These are phyloP conservation scores for Plectosphaerella plurivora DNA, from an alignment of 2,329 filamentous ascomycete genomes.

Conservation along the genomic window DNA sequence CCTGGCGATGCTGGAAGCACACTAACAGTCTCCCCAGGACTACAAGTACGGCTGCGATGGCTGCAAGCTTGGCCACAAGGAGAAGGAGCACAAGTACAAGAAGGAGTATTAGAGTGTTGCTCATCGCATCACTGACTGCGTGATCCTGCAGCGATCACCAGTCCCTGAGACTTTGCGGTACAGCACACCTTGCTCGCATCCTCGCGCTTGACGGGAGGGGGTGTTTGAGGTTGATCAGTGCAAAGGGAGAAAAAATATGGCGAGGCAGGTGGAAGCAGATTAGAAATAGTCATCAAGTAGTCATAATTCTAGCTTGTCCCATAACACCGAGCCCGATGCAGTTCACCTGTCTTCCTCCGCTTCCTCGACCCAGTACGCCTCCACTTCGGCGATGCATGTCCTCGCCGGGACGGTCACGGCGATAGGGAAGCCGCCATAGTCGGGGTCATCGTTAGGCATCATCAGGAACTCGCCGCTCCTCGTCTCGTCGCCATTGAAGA, in stretches of 20 bases:
- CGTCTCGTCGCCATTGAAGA: slow-evolving; percentile 36
- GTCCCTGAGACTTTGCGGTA: too few species aligned
- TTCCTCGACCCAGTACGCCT: slow-evolving; percentile 29
- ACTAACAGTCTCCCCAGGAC: neutral
- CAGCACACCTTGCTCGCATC: too few species aligned
- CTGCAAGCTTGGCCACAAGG: neutral
- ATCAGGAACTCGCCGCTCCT: slow-evolving; percentile 39
- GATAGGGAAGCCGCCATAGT: slow-evolving; percentile 53
- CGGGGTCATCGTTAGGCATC: slow-evolving; percentile 52
- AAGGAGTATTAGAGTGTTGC: neutral
- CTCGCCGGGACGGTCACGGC: slow-evolving; percentile 47
- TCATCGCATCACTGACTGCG: too few species aligned
- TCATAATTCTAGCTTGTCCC: too few species aligned
- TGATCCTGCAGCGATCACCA: too few species aligned
- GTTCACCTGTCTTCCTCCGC: slow-evolving; percentile 16
- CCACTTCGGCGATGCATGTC: slow-evolving; percentile 40
- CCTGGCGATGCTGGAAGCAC: too few species aligned
- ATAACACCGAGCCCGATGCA: neutral
- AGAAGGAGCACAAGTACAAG: neutral
- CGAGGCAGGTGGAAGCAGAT: too few species aligned
- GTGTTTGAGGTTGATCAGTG: too few species aligned
- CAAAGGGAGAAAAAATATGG: too few species aligned
- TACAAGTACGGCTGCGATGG: neutral
- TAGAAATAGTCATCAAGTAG: too few species aligned
- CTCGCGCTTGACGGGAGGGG: too few species aligned